Evolutionary conservation across 2,329 filamentous ascomycete species (phyloP).

Genomic region (Rhynchosporium agropyri): DNA sequence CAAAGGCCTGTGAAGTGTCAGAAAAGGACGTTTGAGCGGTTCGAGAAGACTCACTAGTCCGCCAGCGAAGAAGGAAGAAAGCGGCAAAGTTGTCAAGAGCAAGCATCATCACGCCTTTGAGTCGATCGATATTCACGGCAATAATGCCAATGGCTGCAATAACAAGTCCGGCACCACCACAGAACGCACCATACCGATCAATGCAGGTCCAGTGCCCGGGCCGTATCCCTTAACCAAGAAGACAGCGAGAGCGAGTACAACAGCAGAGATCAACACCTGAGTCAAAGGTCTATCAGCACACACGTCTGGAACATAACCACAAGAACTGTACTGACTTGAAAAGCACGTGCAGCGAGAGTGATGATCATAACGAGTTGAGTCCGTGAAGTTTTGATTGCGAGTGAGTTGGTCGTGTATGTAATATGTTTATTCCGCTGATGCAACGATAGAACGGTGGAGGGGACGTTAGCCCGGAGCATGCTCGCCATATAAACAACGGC

Average conservation of each 20-base stretch:
- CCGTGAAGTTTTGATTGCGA: not conserved
- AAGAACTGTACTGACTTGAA: constrained; percentile 14
- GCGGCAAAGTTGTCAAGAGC: constrained; percentile 32
- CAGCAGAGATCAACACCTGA: constrained; percentile 34
- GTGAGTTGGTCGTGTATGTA: not conserved
- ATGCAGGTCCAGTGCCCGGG: constrained; percentile 27
- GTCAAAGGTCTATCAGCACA: not conserved
- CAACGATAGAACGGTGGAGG: not conserved
- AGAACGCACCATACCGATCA: constrained; percentile 38
- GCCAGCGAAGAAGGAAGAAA: constrained; percentile 38
- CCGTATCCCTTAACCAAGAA: constrained; percentile 35
- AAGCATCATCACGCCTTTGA: constrained; percentile 35
- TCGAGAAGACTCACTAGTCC: constrained; percentile 32
- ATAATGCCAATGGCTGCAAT: constrained; percentile 31
- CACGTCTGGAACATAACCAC: not conserved
- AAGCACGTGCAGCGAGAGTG: constrained; percentile 30
- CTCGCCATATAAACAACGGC: constrained; percentile 5
- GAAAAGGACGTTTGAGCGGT: not conserved
- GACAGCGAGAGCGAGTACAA: constrained; percentile 36
- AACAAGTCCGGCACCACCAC: constrained; percentile 33
- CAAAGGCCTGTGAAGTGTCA: constrained; percentile 32
- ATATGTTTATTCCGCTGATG: not conserved
- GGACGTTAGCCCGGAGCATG: not conserved
- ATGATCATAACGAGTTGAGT: constrained; percentile 32
- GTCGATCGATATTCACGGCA: constrained; percentile 32